A percentile compares a stretch with the other conserved stretches of the same genome.
phyloP scores from a whole-genome alignment of 768 basidiomycete species.

The Leccinum uliginosum region DNA sequence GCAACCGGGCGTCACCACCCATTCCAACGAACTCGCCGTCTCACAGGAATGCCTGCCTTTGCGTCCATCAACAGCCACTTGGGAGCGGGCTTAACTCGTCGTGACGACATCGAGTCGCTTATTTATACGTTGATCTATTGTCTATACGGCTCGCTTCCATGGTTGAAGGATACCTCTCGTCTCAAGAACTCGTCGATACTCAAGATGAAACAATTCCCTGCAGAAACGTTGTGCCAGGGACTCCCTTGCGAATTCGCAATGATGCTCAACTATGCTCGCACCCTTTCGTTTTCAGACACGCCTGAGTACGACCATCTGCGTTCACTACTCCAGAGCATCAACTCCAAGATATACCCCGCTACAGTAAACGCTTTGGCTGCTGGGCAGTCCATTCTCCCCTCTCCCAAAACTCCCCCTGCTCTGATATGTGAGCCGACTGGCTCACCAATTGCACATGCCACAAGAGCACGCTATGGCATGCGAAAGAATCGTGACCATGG shows the following conservation, averaged over 20 bases:
- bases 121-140: background rate
- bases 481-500: no score
- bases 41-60: background rate
- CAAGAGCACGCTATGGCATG: no score
- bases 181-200: background rate
- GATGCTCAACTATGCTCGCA: background rate
- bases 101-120: background rate
- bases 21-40: background rate
- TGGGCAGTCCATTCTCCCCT: no score
- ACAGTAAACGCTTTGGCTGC: no score
- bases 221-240: background rate
- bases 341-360: no score
- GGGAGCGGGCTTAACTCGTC: background rate
- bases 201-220: background rate
- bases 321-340: background rate
- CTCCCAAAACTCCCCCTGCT: no score
- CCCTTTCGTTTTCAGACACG: background rate
- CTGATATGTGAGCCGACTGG: no score
- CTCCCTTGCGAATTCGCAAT: background rate
- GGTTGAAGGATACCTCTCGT: background rate
- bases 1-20: background rate
- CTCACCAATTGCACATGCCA: no score
- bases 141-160: background rate
- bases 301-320: background rate
- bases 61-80: background rate